Evolutionary conservation across 345 rosid genomes (phyloP), one percentile per base, ranked within the genome.

Genomic region (Raphanus raphanistrum): DNA sequence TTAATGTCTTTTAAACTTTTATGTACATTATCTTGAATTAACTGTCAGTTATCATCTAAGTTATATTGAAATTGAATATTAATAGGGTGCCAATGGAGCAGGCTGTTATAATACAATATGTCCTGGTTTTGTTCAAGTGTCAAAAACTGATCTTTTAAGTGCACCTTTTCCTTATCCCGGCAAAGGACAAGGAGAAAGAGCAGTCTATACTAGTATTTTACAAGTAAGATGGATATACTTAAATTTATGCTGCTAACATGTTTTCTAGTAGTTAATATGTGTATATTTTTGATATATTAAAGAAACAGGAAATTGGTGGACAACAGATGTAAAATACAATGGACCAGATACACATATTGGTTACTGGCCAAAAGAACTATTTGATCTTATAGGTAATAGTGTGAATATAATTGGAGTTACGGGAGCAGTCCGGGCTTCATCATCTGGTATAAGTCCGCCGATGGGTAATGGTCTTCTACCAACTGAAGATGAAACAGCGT

Each of bases 311-410:
- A 10, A 75, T 12, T 75, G 79, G 72, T 75, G 72, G 72, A 10
- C 11, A 36, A 32, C 52, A 8, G 11, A 73, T 7, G 8, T 41
- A 16, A 26, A 1, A 32, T 0, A 6, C 5, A 0, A 0, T 0
- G 1, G 0, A 41, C n/a, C 9, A 55, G 66, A 63, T 31, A 1
- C 5, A 10, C 43, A 1, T 33, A 31, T 75, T 21, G 79, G 79
- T 10, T 75, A 75, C 28, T 75, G 79, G 79, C 72, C 79, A 28
- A 75, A 67, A 58, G 79, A 75, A 75, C 32, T 75, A 67, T 75
- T 75, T 38, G 58, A 75, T 57, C 8, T 55, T 8, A 66, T 75
- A 15, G 12, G n/a, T 38, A 3, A 27, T 2, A 10, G 32, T 57
- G 78, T 5, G 13, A 7, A 38, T 28, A 55, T 38, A 5, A 45